phyloP scores from a whole-genome alignment of 2,329 filamentous ascomycete species.

The Penicillium janthinellum region DNA sequence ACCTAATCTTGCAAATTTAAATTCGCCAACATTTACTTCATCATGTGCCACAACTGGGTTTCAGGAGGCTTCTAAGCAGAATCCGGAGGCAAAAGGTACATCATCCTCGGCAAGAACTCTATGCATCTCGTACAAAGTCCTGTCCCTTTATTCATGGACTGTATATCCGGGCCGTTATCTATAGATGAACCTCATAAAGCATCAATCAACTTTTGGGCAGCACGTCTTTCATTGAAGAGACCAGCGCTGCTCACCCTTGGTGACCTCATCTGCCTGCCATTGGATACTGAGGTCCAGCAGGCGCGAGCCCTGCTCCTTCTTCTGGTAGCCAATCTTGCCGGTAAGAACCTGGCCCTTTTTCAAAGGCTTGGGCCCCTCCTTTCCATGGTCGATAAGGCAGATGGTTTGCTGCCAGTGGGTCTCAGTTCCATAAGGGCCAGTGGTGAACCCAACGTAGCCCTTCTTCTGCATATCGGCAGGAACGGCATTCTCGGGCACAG shows the following conservation, averaged over 20 bases:
- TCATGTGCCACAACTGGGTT: neutral
- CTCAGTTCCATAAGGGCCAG: constrained; percentile 71
- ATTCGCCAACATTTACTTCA: neutral
- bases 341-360: constrained; percentile 61
- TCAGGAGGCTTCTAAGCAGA: too few species aligned
- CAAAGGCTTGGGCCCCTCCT: constrained; percentile 50
- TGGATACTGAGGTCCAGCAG: constrained; percentile 65
- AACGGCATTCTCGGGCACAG: constrained; percentile 59
- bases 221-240: constrained; percentile 37
- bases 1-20: too few species aligned
- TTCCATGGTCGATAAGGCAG: constrained; percentile 64
- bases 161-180: constrained; percentile 2
- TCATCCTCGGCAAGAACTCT: neutral
- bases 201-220: constrained; percentile 17
- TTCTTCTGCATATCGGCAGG: constrained; percentile 63
- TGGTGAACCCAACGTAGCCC: constrained; percentile 78
- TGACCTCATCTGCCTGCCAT: constrained; percentile 57
- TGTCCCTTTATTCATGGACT: constrained; percentile 9
- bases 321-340: constrained; percentile 71
- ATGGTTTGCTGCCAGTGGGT: constrained; percentile 93
- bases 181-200: constrained; percentile 14
- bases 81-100: neutral
- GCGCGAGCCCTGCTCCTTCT: constrained; percentile 69
- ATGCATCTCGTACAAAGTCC: constrained; percentile 7
- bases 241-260: constrained; percentile 47